A percentile compares a stretch with the other conserved stretches of the same genome.
phyloP scores from a whole-genome alignment of 108 stramenopile species.

The Chaetoceros tenuissimus region DNA sequence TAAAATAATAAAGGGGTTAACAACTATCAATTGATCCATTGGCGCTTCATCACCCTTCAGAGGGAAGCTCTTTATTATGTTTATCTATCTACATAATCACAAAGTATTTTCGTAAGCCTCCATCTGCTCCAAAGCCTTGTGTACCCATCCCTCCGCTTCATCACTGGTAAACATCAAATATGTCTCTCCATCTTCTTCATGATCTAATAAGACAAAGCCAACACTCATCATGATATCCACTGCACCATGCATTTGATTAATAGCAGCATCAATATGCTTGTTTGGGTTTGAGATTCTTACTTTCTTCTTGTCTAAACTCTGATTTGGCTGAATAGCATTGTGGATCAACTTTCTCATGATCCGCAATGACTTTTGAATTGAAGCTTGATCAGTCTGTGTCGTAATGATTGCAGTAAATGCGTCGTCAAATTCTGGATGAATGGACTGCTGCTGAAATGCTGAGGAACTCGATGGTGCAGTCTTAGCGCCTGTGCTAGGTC shows the following conservation, averaged over 20 bases:
- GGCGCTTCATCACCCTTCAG: too few species aligned
- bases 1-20: too few species aligned
- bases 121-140: slow-evolving; percentile 38
- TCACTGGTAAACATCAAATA: not conserved
- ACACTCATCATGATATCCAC: slow-evolving; percentile 59
- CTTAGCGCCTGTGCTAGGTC: not conserved
- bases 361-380: slow-evolving; percentile 23
- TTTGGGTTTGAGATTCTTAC: slow-evolving; percentile 71
- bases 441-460: not conserved
- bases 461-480: slow-evolving; percentile 8
- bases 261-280: slow-evolving; percentile 46
- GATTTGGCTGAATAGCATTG: slow-evolving; percentile 80
- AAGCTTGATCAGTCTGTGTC: slow-evolving; percentile 17
- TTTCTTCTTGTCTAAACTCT: slow-evolving; percentile 34
- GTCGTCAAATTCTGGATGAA: slow-evolving; percentile 34
- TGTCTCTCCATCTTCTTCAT: slow-evolving; percentile 22
- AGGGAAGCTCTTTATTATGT: too few species aligned
- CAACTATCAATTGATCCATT: too few species aligned
- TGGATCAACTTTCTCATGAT: slow-evolving; percentile 52
- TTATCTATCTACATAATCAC: too few species aligned
- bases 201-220: slow-evolving; percentile 56
- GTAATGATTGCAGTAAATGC: slow-evolving; percentile 47
- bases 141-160: slow-evolving; percentile 55
- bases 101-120: slow-evolving; percentile 35
- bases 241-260: slow-evolving; percentile 58